Percentiles rank a stretch among this genome's conserved stretches.
Evolutionary conservation across 2,329 filamentous ascomycete species (phyloP).

Genomic region (Eurotiales sp.): DNA sequence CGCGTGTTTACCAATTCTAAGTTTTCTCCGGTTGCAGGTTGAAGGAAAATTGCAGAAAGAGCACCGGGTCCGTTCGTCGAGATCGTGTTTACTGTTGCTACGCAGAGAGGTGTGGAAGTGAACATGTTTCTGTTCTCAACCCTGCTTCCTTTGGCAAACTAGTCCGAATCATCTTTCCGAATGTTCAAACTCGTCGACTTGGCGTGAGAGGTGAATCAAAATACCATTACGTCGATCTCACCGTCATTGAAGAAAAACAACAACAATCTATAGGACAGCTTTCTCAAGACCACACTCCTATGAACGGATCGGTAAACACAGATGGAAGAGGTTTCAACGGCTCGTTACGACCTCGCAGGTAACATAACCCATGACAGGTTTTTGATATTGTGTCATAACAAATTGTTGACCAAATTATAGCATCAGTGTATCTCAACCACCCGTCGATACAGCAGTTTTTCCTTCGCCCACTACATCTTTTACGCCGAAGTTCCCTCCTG

Average conservation of each 20-base stretch:
- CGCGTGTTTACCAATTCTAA: slow-evolving; percentile 12
- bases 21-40: slow-evolving; percentile 32
- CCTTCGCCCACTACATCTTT: slow-evolving; percentile 39
- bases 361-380: slow-evolving; percentile 8
- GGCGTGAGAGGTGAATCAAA: slow-evolving; percentile 96
- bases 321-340: slow-evolving; percentile 25
- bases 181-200: slow-evolving; percentile 84
- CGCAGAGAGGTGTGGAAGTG: slow-evolving; percentile 84
- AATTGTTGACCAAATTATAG: slow-evolving; percentile 16
- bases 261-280: slow-evolving; percentile 28
- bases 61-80: slow-evolving; percentile 70
- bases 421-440: slow-evolving; percentile 30
- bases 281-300: slow-evolving; percentile 22
- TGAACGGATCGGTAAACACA: slow-evolving; percentile 18
- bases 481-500: slow-evolving; percentile 27
- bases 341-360: slow-evolving; percentile 29
- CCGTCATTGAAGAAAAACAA: slow-evolving; percentile 44
- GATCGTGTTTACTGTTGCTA: slow-evolving; percentile 95
- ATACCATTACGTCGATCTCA: slow-evolving; percentile 74
- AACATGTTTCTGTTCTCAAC: slow-evolving; percentile 91
- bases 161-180: slow-evolving; percentile 91
- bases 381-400: not conserved
- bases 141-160: slow-evolving; percentile 97
- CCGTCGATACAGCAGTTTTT: slow-evolving; percentile 36
- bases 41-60: slow-evolving; percentile 46